phyloP scores from a whole-genome alignment of 768 basidiomycete species.

The Podaxis mareebaensis region DNA sequence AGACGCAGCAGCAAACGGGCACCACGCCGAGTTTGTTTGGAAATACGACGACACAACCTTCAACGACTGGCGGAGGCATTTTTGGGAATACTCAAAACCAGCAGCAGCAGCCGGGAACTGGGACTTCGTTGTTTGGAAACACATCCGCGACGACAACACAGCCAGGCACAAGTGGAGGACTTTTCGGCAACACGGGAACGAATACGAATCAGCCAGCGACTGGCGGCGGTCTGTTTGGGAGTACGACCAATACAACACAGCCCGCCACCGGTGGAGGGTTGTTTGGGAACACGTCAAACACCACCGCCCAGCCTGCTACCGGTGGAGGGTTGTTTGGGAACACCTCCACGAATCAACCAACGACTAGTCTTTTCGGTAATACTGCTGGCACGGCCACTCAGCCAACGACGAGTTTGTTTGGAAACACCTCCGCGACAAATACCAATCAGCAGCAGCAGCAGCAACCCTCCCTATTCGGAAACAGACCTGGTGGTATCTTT shows the following conservation, averaged over 20 bases:
- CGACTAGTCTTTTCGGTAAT: slow-evolving; percentile 24
- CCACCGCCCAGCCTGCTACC: slow-evolving; percentile 22
- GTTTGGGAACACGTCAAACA: slow-evolving; percentile 23
- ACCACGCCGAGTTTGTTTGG: slow-evolving; percentile 25
- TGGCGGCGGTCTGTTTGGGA: slow-evolving; percentile 29
- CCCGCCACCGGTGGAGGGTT: slow-evolving; percentile 23
- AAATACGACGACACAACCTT: slow-evolving; percentile 13
- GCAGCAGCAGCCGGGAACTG: slow-evolving; percentile 1
- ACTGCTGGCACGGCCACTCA: slow-evolving; percentile 10
- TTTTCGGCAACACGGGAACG: slow-evolving; percentile 20
- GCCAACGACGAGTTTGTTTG: slow-evolving; percentile 16
- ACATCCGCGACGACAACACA: slow-evolving; percentile 9
- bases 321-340: slow-evolving; percentile 22
- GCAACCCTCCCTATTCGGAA: slow-evolving; percentile 28
- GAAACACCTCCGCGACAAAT: slow-evolving; percentile 16
- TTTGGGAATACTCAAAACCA: slow-evolving; percentile 31
- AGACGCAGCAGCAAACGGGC: slow-evolving; percentile 9
- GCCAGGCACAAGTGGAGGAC: slow-evolving; percentile 17
- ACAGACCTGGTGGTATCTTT: slow-evolving; percentile 26
- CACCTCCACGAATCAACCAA: slow-evolving; percentile 6
- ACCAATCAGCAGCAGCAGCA: slow-evolving; percentile 19
- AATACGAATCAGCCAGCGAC: slow-evolving; percentile 12
- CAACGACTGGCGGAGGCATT: slow-evolving; percentile 20
- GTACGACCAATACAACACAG: slow-evolving; percentile 17
- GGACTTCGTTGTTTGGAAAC: slow-evolving; percentile 15